Evolutionary conservation across 495 filamentous ascomycete species (phyloP).

Genomic region (Hypoxylon lienhwacheense): DNA sequence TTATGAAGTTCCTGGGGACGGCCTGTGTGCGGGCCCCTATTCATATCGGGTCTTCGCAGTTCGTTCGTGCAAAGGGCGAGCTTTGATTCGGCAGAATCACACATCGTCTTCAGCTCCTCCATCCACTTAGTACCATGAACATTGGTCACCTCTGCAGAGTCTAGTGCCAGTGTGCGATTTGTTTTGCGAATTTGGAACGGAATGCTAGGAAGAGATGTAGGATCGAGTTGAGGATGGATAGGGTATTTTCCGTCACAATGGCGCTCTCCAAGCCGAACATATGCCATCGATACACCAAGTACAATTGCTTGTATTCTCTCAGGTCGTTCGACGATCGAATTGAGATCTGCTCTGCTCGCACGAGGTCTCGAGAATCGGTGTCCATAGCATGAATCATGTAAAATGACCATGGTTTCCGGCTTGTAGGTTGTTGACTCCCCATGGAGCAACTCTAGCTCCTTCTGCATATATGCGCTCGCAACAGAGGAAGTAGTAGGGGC

Average conservation of each 20-base stretch:
- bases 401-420: slow-evolving; percentile 73
- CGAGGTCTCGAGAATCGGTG: slow-evolving; percentile 86
- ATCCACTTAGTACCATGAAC: slow-evolving; percentile 89
- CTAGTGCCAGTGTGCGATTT: slow-evolving; percentile 61
- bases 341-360: slow-evolving; percentile 63
- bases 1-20: slow-evolving; percentile 63
- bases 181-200: slow-evolving; percentile 85
- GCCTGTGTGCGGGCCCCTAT: slow-evolving; percentile 50
- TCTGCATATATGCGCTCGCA: slow-evolving; percentile 68
- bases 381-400: slow-evolving; percentile 92
- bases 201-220: slow-evolving; percentile 56
- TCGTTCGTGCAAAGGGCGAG: slow-evolving; percentile 75
- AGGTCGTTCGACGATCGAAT: slow-evolving; percentile 84
- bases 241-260: slow-evolving; percentile 71
- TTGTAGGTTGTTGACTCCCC: slow-evolving; percentile 46
- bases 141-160: slow-evolving; percentile 70
- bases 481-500: slow-evolving; percentile 65
- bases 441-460: slow-evolving; percentile 67
- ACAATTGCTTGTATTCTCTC: slow-evolving; percentile 87
- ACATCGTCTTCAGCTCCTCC: slow-evolving; percentile 85
- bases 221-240: slow-evolving; percentile 56
- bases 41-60: slow-evolving; percentile 61
- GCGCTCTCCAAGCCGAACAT: slow-evolving; percentile 80
- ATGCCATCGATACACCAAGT: slow-evolving; percentile 81
- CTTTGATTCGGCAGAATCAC: slow-evolving; percentile 71